Conservation (phyloP, 1,139 yeast species). For the Candida sanyaensis region DNA sequence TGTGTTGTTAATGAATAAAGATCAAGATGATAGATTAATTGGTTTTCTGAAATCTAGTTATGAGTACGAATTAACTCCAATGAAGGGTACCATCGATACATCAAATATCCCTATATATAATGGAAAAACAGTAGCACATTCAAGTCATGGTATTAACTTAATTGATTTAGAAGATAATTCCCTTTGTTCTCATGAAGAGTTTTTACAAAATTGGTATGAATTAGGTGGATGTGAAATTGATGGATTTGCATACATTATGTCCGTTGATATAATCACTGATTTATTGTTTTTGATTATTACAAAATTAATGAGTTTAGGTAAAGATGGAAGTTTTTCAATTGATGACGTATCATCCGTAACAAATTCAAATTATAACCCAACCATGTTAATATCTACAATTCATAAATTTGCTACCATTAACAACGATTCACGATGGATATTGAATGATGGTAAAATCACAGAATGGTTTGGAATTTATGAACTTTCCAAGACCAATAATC, state of each 20-base stretch:
- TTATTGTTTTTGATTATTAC: slow-evolving; percentile 48
- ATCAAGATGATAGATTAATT: slow-evolving; percentile 20
- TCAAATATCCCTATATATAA: slow-evolving; percentile 50
- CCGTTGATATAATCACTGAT: slow-evolving; percentile 26
- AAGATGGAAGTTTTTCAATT: slow-evolving; percentile 18
- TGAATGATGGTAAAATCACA: slow-evolving; percentile 46
- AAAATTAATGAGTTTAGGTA: slow-evolving; percentile 46
- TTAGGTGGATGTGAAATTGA: slow-evolving; percentile 58
- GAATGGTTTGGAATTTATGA: slow-evolving; percentile 63
- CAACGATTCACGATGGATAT: slow-evolving; percentile 20
- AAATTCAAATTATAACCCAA: slow-evolving; percentile 4
- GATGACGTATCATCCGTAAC: neutral
- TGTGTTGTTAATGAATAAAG: slow-evolving; percentile 52
- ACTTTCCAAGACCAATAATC: slow-evolving; percentile 35
- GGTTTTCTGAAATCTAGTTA: slow-evolving; percentile 47
- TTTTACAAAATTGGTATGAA: slow-evolving; percentile 51
- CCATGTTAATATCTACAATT: slow-evolving; percentile 47
- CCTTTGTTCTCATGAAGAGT: slow-evolving; percentile 60
- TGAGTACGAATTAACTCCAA: slow-evolving; percentile 51
- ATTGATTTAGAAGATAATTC: slow-evolving; percentile 44
- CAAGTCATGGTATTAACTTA: slow-evolving; percentile 16
- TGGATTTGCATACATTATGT: slow-evolving; percentile 30
- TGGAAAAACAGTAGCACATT: slow-evolving; percentile 19
- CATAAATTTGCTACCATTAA: slow-evolving; percentile 40
- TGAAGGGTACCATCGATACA: slow-evolving; percentile 45